Conservation (phyloP, 225 moss, liverwort and hornwort species). For the Physcomitrium patens region DNA sequence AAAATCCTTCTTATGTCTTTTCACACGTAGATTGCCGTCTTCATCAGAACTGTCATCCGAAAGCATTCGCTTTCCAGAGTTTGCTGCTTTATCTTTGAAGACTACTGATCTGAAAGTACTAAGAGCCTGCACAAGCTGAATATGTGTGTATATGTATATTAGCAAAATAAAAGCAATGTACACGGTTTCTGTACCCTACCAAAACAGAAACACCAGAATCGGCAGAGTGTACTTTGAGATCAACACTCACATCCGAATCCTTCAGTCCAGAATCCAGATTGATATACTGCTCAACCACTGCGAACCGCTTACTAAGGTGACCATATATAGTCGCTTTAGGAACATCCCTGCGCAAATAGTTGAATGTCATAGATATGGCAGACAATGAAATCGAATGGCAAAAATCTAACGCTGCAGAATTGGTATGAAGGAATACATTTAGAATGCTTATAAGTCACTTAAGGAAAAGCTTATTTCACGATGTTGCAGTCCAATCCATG, state of each 20-base stretch:
- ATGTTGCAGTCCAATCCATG: background rate
- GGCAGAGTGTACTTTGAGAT: background rate
- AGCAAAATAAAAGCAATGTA: conserved; percentile 9
- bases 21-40: conserved; percentile 16
- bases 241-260: conserved; percentile 42
- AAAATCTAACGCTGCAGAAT: background rate
- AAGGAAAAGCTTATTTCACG: background rate
- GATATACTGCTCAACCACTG: conserved; percentile 44
- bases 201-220: background rate
- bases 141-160: background rate
- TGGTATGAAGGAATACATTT: background rate
- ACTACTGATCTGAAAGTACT: conserved; percentile 28
- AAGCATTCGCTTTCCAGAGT: conserved; percentile 39
- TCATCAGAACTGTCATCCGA: conserved; percentile 32
- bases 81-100: conserved; percentile 20
- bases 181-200: background rate
- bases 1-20: conserved; percentile 23
- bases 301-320: conserved; percentile 26
- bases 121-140: conserved; percentile 37
- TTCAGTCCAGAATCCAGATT: conserved; percentile 38
- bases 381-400: background rate
- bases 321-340: conserved; percentile 27
- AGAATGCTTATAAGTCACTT: background rate
- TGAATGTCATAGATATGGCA: conserved; percentile 3
- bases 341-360: conserved; percentile 37